A percentile compares a stretch with the other conserved stretches of the same genome.
These are phyloP conservation scores for Cutaneotrichosporon dermatis DNA, from an alignment of 1,284 basidiomycete species.

Conservation along the genomic window DNA sequence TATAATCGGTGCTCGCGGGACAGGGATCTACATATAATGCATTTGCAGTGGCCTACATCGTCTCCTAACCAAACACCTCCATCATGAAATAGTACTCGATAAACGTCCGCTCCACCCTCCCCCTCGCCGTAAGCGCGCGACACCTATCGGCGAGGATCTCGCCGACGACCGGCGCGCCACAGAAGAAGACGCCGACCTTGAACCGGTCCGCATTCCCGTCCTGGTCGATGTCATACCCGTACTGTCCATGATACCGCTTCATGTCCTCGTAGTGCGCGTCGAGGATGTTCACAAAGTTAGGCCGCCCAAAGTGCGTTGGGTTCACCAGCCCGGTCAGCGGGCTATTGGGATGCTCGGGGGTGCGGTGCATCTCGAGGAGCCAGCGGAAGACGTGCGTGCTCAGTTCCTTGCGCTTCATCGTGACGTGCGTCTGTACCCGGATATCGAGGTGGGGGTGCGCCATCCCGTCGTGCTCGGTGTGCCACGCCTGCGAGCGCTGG, in stretches of 20 bases:
- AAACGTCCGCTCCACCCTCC: slow-evolving; percentile 20
- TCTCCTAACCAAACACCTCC: slow-evolving; percentile 27
- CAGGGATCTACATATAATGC: not conserved
- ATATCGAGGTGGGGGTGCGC: slow-evolving; percentile 25
- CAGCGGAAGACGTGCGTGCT: slow-evolving; percentile 30
- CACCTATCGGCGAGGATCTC: slow-evolving; percentile 32
- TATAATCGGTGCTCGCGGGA: no score
- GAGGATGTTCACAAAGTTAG: slow-evolving; percentile 30
- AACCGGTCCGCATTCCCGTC: slow-evolving; percentile 21
- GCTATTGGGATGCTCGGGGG: slow-evolving; percentile 23
- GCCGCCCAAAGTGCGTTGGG: slow-evolving; percentile 28
- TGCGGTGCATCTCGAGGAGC: slow-evolving; percentile 30
- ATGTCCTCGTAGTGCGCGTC: slow-evolving; percentile 34
- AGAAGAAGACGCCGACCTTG: slow-evolving; percentile 35
- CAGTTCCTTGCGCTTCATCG: slow-evolving; percentile 25
- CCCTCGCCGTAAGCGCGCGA: slow-evolving; percentile 23
- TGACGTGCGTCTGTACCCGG: slow-evolving; percentile 29
- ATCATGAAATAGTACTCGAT: slow-evolving; percentile 32
- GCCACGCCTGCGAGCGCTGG: slow-evolving; percentile 24
- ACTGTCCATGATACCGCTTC: slow-evolving; percentile 13
- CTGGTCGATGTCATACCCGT: slow-evolving; percentile 11
- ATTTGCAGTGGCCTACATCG: not conserved
- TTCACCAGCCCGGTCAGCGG: slow-evolving; percentile 32
- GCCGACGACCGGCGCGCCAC: slow-evolving; percentile 32
- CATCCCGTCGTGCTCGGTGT: slow-evolving; percentile 11